Evolutionary conservation across 257 asterid species (phyloP), one percentile per base, ranked within the genome.

Genomic region (Jasminum sambac): DNA sequence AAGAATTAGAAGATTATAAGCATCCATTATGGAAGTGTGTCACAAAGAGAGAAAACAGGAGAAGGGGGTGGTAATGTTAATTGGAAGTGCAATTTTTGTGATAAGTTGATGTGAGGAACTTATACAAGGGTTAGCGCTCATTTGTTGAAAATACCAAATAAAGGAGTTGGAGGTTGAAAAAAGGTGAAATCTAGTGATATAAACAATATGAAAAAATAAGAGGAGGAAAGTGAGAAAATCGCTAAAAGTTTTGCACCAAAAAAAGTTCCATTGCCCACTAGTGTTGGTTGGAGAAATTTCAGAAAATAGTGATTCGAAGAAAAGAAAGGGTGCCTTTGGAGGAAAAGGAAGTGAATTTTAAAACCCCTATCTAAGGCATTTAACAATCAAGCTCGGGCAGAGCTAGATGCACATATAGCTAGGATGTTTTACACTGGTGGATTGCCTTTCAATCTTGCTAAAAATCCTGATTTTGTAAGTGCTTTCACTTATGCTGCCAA

Each of bases 391-490:
- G 61, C 17, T 66, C 67, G 64, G 44, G 63, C 40, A 7, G 34
- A 66, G 21, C 38, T 74, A 12, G 78, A 74, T 57, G 24, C 41
- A 23, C 64, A 67, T 23, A 74, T 74, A 14, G 69, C 69, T 8
- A 74, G 70, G 17, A 74, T 74, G 78, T 74, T 67, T 37, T 74
- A 67, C 19, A 57, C 69, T 1, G 64, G 21, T 34, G 75, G 74
- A 6, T 48, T 74, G 34, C 64, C 78, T 11, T 67, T 74, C 39
- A 74, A 43, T 46, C 74, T 74, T 40, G 78, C 70, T 5, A 74
- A 64, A 25, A 74, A 74, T 36, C 70, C 78, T 5, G 13, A 68
- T 11, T 68, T 2, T 62, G n/a, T 75, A 21, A 19, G 25, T 1
- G 19, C 24, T 0, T 55, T 44, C 17, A 11, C 60, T 24, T 65